Percentiles rank a stretch among this genome's conserved stretches.
phyloP scores from a whole-genome alignment of 345 rosid genomes.

The Citrus sp. region DNA sequence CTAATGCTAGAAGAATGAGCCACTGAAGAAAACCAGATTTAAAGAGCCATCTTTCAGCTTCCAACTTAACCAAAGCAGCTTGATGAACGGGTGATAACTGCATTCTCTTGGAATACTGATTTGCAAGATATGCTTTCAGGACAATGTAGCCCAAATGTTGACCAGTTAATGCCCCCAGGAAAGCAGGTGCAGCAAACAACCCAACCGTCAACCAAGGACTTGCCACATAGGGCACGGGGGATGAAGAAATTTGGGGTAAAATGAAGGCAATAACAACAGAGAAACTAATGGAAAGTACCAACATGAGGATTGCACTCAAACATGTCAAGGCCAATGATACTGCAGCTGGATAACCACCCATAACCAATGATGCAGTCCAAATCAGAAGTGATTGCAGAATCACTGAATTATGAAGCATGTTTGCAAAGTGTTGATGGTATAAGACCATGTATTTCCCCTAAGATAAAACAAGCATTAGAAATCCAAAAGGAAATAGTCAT shows the following conservation, averaged over 20 bases:
- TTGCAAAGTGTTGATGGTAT: conserved; percentile 63
- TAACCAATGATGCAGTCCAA: conserved; percentile 72
- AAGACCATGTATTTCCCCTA: conserved; percentile 86
- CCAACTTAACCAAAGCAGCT: conserved; percentile 62
- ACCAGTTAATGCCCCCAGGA: conserved; percentile 82
- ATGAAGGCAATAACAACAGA: conserved; percentile 60
- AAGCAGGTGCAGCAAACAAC: conserved; percentile 84
- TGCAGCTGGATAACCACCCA: conserved; percentile 85
- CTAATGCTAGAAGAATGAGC: conserved; percentile 64
- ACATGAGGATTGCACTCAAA: conserved; percentile 60
- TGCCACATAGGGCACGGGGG: conserved; percentile 81
- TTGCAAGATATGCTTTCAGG: conserved; percentile 50
- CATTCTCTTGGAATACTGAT: conserved; percentile 44
- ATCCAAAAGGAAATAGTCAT: conserved; percentile 5
- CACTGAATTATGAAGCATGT: conserved; percentile 72
- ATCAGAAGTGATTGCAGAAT: conserved; percentile 79
- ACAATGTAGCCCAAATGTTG: conserved; percentile 72
- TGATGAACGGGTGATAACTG: conserved; percentile 40
- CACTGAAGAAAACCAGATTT: conserved; percentile 88
- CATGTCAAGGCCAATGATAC: conserved; percentile 63
- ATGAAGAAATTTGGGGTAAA: conserved; percentile 66
- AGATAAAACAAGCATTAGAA: conserved; percentile 25
- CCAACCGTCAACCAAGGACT: conserved; percentile 80
- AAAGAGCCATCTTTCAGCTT: conserved; percentile 94
- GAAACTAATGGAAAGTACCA: conserved; percentile 74